A percentile compares a stretch with the other conserved stretches of the same genome.
Evolutionary conservation across 2,329 filamentous ascomycete species (phyloP).

Genomic region (Xylariaceae sp.): DNA sequence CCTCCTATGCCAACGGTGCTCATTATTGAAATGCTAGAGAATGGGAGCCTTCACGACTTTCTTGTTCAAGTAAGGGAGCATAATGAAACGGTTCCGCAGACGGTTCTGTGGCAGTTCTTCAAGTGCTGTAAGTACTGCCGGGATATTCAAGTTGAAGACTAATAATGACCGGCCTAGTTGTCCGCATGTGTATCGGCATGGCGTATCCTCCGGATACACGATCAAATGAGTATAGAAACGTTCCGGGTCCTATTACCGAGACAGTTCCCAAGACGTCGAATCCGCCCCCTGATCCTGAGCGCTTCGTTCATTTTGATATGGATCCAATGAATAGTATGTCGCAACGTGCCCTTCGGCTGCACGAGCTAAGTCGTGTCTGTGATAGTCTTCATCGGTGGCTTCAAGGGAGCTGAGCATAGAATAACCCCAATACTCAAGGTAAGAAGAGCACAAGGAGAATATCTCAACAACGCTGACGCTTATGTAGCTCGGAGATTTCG

Average conservation of each 20-base stretch:
- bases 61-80: constrained; percentile 5
- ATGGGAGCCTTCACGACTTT: constrained; percentile 13
- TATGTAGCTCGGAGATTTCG: constrained; percentile 20
- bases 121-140: constrained; percentile 14
- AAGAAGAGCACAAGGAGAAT: not conserved
- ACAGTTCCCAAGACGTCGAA: not conserved
- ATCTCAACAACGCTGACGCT: not conserved
- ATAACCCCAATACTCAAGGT: constrained; percentile 18
- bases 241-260: constrained; percentile 11
- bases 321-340: constrained; percentile 19
- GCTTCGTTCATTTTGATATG: constrained; percentile 21
- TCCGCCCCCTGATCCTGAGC: not conserved
- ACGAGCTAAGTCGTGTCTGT: not conserved
- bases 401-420: constrained; percentile 5
- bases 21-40: constrained; percentile 17
- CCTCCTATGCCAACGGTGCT: constrained; percentile 1
- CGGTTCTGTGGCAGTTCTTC: constrained; percentile 17
- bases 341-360: not conserved
- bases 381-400: constrained; percentile 16
- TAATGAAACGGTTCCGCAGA: constrained; percentile 8
- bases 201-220: constrained; percentile 10
- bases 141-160: not conserved
- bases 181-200: constrained; percentile 19
- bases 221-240: not conserved
- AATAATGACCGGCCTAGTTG: constrained; percentile 7